phyloP scores from a whole-genome alignment of 345 rosid genomes.

The Microthlaspi erraticum region DNA sequence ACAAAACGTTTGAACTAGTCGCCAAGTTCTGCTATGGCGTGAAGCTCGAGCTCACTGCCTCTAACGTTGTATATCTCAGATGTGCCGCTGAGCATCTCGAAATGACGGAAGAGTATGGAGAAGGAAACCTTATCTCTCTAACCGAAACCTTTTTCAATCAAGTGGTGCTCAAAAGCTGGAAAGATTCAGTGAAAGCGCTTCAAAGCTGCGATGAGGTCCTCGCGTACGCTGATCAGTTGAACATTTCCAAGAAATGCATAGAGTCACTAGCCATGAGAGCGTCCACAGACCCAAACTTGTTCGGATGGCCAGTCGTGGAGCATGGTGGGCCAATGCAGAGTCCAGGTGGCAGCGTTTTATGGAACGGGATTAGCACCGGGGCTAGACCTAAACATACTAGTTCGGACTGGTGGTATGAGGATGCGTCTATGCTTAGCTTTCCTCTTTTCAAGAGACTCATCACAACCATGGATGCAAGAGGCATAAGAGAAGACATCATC shows the following conservation, averaged over 20 bases:
- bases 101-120: slow-evolving; percentile 96
- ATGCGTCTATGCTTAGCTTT: slow-evolving; percentile 75
- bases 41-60: slow-evolving; percentile 90
- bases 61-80: slow-evolving; percentile 79
- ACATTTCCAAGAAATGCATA: slow-evolving; percentile 76
- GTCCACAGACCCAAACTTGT: slow-evolving; percentile 81
- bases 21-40: slow-evolving; percentile 99
- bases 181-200: slow-evolving; percentile 81
- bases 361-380: slow-evolving; percentile 99
- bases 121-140: slow-evolving; percentile 76
- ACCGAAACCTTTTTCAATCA: slow-evolving; percentile 91
- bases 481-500: slow-evolving; percentile 75
- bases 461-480: slow-evolving; percentile 73
- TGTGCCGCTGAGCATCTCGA: slow-evolving; percentile 89
- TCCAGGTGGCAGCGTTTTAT: slow-evolving; percentile 92
- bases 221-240: slow-evolving; percentile 68
- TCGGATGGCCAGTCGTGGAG: slow-evolving; percentile 94
- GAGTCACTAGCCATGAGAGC: slow-evolving; percentile 81
- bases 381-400: slow-evolving; percentile 77
- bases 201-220: slow-evolving; percentile 81
- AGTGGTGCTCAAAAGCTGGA: slow-evolving; percentile 86
- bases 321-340: slow-evolving; percentile 95
- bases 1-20: slow-evolving; percentile 91
- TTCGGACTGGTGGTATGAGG: slow-evolving; percentile 98
- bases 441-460: slow-evolving; percentile 78